These are phyloP conservation scores for Stromatinia cepivora DNA, from an alignment of 2,329 filamentous ascomycete species.

Conservation along the genomic window DNA sequence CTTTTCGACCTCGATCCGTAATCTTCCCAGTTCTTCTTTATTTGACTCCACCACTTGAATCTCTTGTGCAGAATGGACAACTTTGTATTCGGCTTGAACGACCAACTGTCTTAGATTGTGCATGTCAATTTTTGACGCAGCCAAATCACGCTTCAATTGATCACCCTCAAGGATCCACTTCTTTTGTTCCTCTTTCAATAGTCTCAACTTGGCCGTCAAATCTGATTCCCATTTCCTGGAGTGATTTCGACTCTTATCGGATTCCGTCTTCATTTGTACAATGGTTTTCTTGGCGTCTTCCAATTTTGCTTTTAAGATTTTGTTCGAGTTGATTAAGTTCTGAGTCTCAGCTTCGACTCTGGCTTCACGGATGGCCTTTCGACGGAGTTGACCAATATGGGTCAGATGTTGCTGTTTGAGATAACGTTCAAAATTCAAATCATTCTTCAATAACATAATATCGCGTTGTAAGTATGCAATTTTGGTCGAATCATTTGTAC, in stretches of 20 bases:
- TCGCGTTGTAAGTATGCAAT: conserved; percentile 66
- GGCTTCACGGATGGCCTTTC: conserved; percentile 72
- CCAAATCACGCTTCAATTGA: conserved; percentile 57
- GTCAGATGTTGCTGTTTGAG: conserved; percentile 80
- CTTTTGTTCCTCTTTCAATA: conserved; percentile 69
- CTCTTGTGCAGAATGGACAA: conserved; percentile 63
- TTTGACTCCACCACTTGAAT: conserved; percentile 63
- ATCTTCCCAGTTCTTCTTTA: conserved; percentile 58
- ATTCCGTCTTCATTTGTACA: conserved; percentile 69
- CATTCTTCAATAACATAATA: conserved; percentile 74
- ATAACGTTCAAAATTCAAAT: conserved; percentile 80
- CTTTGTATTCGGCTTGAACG: conserved; percentile 67
- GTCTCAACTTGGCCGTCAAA: conserved; percentile 64
- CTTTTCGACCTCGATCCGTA: conserved; percentile 59
- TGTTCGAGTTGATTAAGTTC: conserved; percentile 75
- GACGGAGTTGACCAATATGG: conserved; percentile 76
- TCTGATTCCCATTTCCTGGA: conserved; percentile 78
- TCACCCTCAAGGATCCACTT: conserved; percentile 60
- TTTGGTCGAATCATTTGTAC: conserved; percentile 40
- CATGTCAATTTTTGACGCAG: conserved; percentile 58
- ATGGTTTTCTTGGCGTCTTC: conserved; percentile 72
- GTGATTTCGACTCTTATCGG: conserved; percentile 68
- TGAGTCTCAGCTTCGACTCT: conserved; percentile 81
- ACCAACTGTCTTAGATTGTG: conserved; percentile 66
- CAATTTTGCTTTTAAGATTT: conserved; percentile 69